phyloP scores from a whole-genome alignment of 2,329 filamentous ascomycete species.

The Fusarium setosum region DNA sequence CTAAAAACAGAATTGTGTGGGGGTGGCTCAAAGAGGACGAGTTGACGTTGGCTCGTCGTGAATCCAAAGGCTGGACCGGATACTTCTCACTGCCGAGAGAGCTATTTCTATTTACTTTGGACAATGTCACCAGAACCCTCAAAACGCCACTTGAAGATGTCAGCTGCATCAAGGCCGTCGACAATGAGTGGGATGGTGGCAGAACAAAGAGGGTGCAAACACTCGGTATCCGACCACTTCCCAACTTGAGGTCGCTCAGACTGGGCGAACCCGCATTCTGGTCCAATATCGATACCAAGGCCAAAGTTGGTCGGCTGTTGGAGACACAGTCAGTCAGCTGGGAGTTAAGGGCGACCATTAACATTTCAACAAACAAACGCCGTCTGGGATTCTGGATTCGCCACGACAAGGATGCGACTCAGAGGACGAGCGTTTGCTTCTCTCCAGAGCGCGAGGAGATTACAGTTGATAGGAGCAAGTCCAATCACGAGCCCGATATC shows the following conservation, averaged over 20 bases:
- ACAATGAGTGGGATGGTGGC: background rate
- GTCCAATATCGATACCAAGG: background rate
- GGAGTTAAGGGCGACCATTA: conserved; percentile 42
- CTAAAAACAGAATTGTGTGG: conserved; percentile 54
- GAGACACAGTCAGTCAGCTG: conserved; percentile 23
- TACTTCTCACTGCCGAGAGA: conserved; percentile 58
- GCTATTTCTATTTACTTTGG: conserved; percentile 52
- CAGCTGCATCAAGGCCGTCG: conserved; percentile 51
- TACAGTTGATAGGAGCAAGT: conserved; percentile 50
- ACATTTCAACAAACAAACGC: conserved; percentile 10
- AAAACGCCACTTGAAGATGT: conserved; percentile 51
- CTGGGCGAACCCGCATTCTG: conserved; percentile 18
- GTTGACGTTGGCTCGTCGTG: conserved; percentile 53
- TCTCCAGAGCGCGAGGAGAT: conserved; percentile 52
- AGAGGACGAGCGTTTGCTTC: conserved; percentile 54
- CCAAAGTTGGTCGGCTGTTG: background rate
- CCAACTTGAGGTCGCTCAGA: conserved; percentile 38
- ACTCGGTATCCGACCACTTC: conserved; percentile 50
- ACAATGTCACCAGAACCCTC: conserved; percentile 50
- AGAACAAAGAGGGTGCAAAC: conserved; percentile 54
- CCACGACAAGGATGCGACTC: conserved; percentile 41
- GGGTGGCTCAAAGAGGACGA: conserved; percentile 65
- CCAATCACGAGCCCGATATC: conserved; percentile 46
- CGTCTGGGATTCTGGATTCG: conserved; percentile 39
- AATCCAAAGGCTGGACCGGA: conserved; percentile 61